Evolutionary conservation across 805 yeast genomes (phyloP).

Genomic region (Brettanomyces sp.): DNA sequence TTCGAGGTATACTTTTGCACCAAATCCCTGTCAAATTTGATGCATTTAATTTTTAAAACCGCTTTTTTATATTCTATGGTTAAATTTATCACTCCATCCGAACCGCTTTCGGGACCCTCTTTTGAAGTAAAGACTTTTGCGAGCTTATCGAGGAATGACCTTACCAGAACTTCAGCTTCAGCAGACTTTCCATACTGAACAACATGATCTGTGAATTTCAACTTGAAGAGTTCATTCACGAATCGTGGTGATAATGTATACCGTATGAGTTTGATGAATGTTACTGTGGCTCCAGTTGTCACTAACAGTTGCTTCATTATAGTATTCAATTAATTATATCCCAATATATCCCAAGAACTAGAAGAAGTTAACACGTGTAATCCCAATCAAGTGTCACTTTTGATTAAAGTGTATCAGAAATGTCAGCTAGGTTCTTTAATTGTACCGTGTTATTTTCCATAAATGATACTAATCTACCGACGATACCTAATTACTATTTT

Average conservation of each 20-base stretch:
- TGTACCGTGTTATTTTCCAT: no score
- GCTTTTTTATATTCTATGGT: background rate
- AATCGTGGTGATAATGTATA: slow-evolving; percentile 29
- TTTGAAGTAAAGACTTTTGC: background rate
- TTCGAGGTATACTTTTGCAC: slow-evolving; percentile 31
- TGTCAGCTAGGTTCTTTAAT: no score
- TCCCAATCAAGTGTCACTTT: no score
- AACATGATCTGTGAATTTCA: slow-evolving; percentile 32
- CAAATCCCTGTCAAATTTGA: slow-evolving; percentile 34
- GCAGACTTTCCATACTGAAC: slow-evolving; percentile 49
- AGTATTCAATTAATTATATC: background rate
- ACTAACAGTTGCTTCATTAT: slow-evolving; percentile 33
- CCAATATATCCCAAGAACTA: background rate
- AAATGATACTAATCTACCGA: no score
- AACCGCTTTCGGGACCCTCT: background rate
- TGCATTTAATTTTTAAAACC: slow-evolving; percentile 28
- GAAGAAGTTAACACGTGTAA: no score
- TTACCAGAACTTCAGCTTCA: slow-evolving; percentile 8
- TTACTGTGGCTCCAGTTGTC: slow-evolving; percentile 88
- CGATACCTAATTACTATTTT: no score
- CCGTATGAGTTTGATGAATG: slow-evolving; percentile 55
- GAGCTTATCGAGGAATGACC: slow-evolving; percentile 3
- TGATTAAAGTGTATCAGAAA: no score
- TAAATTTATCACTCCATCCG: no score
- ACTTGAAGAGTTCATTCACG: slow-evolving; percentile 22